Evolutionary conservation across 2,329 filamentous ascomycete species (phyloP).

Genomic region (Scolecobasidium constrictum): DNA sequence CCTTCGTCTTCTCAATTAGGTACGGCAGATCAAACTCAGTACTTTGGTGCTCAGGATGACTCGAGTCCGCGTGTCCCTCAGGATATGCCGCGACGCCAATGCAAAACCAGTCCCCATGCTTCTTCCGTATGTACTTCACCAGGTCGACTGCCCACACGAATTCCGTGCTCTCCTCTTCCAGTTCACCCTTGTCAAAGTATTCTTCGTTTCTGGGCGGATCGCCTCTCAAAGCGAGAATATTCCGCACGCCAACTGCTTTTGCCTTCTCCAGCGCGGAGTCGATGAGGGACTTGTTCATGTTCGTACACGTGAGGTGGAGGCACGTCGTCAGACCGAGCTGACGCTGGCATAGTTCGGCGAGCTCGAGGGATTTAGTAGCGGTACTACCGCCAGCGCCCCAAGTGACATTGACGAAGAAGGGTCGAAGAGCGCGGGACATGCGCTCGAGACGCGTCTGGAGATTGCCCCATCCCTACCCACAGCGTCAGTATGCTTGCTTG

Average conservation of each 20-base stretch:
- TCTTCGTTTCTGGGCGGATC: constrained; percentile 86
- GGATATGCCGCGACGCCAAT: constrained; percentile 91
- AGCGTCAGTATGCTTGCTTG: constrained; percentile 9
- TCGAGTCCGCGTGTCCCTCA: constrained; percentile 88
- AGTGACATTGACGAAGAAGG: constrained; percentile 92
- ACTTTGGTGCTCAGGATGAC: constrained; percentile 67
- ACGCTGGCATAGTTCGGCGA: constrained; percentile 90
- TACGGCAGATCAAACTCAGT: constrained; percentile 65
- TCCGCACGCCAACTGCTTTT: constrained; percentile 80
- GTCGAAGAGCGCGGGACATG: constrained; percentile 84
- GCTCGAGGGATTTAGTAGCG: constrained; percentile 77
- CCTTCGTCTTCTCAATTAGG: constrained; percentile 78
- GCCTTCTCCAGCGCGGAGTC: constrained; percentile 86
- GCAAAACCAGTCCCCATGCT: constrained; percentile 90
- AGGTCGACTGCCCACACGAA: constrained; percentile 86
- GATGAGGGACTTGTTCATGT: constrained; percentile 80
- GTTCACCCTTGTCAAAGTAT: constrained; percentile 56
- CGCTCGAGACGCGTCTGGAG: constrained; percentile 85
- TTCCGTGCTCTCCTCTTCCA: constrained; percentile 52
- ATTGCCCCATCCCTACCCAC: constrained; percentile 67
- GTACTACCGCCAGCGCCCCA: constrained; percentile 97
- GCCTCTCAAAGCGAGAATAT: constrained; percentile 83
- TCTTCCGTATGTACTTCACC: constrained; percentile 75
- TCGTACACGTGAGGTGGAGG: constrained; percentile 92
- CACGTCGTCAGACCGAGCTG: constrained; percentile 90